phyloP scores from a whole-genome alignment of 2,329 filamentous ascomycete genomes.

The Phyllosticta citribraziliensis region DNA sequence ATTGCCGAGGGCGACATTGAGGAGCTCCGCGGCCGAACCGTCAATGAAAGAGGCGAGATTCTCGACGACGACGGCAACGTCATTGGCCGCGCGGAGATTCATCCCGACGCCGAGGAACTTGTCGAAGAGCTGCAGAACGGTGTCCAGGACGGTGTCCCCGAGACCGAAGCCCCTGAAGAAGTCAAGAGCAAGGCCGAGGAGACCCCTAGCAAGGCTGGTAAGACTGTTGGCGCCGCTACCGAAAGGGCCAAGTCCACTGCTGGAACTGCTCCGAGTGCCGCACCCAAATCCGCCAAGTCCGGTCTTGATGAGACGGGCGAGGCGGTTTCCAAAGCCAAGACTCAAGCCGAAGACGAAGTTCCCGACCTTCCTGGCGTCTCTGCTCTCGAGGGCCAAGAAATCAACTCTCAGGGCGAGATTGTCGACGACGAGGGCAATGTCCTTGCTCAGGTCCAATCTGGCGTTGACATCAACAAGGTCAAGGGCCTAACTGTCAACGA shows the following conservation, averaged over 20 bases:
- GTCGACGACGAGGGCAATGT: conserved; percentile 40
- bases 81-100: conserved; percentile 42
- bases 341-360: conserved; percentile 16
- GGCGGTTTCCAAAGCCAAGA: conserved; percentile 17
- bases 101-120: conserved; percentile 34
- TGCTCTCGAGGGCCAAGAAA: conserved; percentile 41
- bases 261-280: conserved; percentile 21
- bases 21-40: conserved; percentile 38
- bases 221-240: not conserved
- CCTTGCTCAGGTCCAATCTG: conserved; percentile 39
- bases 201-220: conserved; percentile 5
- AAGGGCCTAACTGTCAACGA: conserved; percentile 42
- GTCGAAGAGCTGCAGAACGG: conserved; percentile 25
- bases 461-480: conserved; percentile 33
- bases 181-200: conserved; percentile 9
- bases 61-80: conserved; percentile 45
- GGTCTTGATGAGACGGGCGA: conserved; percentile 11
- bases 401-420: conserved; percentile 41
- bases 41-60: conserved; percentile 46
- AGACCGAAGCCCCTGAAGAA: conserved; percentile 16
- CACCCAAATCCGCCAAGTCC: not conserved
- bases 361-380: conserved; percentile 43
- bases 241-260: conserved; percentile 4
- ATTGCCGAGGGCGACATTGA: conserved; percentile 39
- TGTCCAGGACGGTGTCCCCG: conserved; percentile 17